These are phyloP conservation scores for Umbelopsis sp. DNA, from an alignment of 192 early-diverging fungal species.

Conservation along the genomic window DNA sequence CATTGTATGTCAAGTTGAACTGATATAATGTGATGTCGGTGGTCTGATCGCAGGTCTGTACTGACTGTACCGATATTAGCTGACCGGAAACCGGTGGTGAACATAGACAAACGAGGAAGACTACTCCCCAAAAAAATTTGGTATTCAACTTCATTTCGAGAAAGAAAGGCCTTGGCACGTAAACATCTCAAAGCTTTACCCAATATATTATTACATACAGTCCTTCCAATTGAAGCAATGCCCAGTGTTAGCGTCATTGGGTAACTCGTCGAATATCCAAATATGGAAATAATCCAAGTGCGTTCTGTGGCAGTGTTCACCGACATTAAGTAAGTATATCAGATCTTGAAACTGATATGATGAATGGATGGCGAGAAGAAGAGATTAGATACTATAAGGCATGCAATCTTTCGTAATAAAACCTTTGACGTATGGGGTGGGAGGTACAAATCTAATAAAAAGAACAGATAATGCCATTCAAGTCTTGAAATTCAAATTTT, in stretches of 20 bases:
- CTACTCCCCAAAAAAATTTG: not conserved
- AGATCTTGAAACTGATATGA: not conserved
- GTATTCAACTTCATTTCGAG: not conserved
- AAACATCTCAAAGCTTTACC: not conserved
- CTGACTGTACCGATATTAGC: not conserved
- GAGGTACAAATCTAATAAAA: no score
- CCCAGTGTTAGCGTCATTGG: slow-evolving; percentile 1
- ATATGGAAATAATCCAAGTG: not conserved
- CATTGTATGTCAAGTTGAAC: slow-evolving; percentile 22
- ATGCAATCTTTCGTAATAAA: no score
- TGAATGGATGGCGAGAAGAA: not conserved
- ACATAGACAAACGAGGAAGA: not conserved
- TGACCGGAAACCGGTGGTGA: not conserved
- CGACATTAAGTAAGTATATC: not conserved
- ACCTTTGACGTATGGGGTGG: no score
- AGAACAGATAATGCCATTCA: no score
- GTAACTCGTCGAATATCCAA: not conserved
- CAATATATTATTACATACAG: not conserved
- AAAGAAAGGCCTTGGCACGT: not conserved
- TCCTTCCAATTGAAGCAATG: slow-evolving; percentile 15
- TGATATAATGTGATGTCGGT: slow-evolving; percentile 3
- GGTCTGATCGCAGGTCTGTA: slow-evolving; percentile 14
- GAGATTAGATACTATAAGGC: no score
- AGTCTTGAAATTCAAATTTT: no score
- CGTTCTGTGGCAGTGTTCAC: not conserved